Evolutionary conservation across 495 filamentous ascomycete genomes (phyloP).

Genomic region (Niebla homalea): DNA sequence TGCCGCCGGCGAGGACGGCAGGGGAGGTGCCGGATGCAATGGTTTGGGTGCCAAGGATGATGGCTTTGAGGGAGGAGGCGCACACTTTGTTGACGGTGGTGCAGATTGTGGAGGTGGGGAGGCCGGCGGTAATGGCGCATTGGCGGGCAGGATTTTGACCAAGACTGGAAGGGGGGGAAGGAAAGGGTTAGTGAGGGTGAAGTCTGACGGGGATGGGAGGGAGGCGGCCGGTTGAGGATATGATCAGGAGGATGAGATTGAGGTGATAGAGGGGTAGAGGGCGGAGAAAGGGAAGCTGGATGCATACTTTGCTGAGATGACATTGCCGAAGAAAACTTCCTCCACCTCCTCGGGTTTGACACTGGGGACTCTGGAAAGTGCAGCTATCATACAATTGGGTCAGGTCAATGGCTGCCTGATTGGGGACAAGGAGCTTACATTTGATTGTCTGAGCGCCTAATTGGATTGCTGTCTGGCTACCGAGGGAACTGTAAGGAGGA

Average conservation of each 20-base stretch:
- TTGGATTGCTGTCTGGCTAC: slow-evolving; percentile 71
- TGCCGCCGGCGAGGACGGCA: slow-evolving; percentile 79
- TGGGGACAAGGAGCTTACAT: slow-evolving; percentile 34
- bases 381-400: slow-evolving; percentile 39
- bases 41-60: slow-evolving; percentile 89
- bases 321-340: slow-evolving; percentile 96
- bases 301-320: slow-evolving; percentile 80
- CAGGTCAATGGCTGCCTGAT: slow-evolving; percentile 1
- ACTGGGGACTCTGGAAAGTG: slow-evolving; percentile 69
- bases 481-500: slow-evolving; percentile 50
- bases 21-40: slow-evolving; percentile 90
- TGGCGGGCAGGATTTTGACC: slow-evolving; percentile 95
- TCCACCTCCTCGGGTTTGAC: slow-evolving; percentile 78
- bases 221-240: no score
- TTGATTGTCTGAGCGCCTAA: slow-evolving; percentile 88
- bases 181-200: no score
- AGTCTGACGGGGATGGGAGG: no score
- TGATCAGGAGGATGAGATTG: no score
- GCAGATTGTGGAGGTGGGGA: slow-evolving; percentile 61
- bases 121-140: slow-evolving; percentile 77
- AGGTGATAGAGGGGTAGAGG: neutral
- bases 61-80: slow-evolving; percentile 83
- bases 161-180: slow-evolving; percentile 59
- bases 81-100: slow-evolving; percentile 99
- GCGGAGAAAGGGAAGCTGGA: slow-evolving; percentile 1